Conservation (phyloP, 257 asterid species). For the Solanum peruvianum region DNA sequence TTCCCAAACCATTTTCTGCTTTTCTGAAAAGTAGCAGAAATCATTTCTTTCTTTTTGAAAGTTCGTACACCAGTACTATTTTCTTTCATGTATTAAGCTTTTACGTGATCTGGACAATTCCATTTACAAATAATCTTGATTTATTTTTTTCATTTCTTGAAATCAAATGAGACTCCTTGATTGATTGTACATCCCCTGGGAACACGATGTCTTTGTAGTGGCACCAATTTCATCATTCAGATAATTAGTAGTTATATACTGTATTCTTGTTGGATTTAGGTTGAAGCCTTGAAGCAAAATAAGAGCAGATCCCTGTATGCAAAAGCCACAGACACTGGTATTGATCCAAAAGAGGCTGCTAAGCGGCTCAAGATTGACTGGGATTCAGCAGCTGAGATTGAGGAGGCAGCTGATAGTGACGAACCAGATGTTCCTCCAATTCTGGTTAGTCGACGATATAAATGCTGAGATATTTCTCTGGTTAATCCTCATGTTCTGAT, state of each 20-base stretch:
- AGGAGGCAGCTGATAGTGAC: slow-evolving; percentile 38
- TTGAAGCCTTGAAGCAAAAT: slow-evolving; percentile 36
- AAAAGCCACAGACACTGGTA: slow-evolving; percentile 75
- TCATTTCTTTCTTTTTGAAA: not conserved
- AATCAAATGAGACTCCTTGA: not conserved
- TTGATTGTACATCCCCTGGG: not conserved
- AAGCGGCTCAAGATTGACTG: slow-evolving; percentile 82
- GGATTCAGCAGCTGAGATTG: slow-evolving; percentile 93
- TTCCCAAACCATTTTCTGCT: not conserved
- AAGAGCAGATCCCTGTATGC: slow-evolving; percentile 69
- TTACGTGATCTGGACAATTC: no score
- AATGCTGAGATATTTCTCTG: not conserved
- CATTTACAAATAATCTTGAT: not conserved
- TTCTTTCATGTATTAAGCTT: not conserved
- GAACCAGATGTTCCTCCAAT: slow-evolving; percentile 72
- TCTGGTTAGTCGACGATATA: slow-evolving; percentile 31
- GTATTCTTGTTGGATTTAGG: slow-evolving; percentile 24
- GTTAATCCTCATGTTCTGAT: not conserved
- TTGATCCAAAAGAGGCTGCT: slow-evolving; percentile 77
- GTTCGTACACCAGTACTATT: not conserved
- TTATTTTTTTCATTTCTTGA: not conserved
- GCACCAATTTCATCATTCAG: not conserved
- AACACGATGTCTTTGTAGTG: not conserved
- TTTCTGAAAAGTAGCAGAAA: not conserved
- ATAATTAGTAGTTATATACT: not conserved